Conservation (phyloP, 805 yeast species). For the Ogataea corticis region DNA sequence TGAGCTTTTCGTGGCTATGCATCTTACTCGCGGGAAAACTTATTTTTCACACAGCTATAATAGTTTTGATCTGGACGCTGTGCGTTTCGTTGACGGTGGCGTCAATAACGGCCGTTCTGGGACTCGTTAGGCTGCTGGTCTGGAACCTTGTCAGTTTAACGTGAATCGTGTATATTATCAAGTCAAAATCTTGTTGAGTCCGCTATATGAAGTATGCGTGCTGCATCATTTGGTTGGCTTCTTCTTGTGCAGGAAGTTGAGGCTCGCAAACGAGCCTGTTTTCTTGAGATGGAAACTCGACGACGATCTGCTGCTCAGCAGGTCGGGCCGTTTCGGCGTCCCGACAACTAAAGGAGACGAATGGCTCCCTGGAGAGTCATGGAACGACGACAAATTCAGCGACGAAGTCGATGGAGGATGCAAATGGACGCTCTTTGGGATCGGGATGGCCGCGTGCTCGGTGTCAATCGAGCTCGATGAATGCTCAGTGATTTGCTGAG, state of each 20-base stretch:
- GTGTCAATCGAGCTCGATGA: constrained; percentile 4
- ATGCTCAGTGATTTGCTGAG: constrained; percentile 5
- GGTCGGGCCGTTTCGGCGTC: constrained; percentile 21
- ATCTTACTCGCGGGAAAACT: background rate
- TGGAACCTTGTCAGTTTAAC: no score
- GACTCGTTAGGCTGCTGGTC: background rate
- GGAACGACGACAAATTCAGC: background rate
- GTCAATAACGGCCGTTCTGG: background rate
- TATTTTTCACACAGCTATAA: background rate
- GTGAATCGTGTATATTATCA: no score
- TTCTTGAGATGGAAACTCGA: constrained; percentile 25
- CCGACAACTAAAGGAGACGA: background rate
- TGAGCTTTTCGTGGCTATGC: no score
- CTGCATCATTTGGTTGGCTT: constrained; percentile 8
- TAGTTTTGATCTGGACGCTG: background rate
- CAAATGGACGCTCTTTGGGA: constrained; percentile 14
- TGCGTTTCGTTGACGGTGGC: background rate
- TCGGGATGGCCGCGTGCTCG: background rate
- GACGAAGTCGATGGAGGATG: constrained; percentile 7
- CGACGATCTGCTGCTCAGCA: constrained; percentile 17
- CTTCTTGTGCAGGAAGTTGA: constrained; percentile 25
- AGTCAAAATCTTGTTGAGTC: no score
- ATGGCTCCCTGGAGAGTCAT: constrained; percentile 2
- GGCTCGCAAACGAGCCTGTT: constrained; percentile 27
- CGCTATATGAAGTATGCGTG: no score